Base-by-base conservation (phyloP, 2,329 filamentous ascomycete genomes). In the Zymoseptoria pseudotritici region DNA sequence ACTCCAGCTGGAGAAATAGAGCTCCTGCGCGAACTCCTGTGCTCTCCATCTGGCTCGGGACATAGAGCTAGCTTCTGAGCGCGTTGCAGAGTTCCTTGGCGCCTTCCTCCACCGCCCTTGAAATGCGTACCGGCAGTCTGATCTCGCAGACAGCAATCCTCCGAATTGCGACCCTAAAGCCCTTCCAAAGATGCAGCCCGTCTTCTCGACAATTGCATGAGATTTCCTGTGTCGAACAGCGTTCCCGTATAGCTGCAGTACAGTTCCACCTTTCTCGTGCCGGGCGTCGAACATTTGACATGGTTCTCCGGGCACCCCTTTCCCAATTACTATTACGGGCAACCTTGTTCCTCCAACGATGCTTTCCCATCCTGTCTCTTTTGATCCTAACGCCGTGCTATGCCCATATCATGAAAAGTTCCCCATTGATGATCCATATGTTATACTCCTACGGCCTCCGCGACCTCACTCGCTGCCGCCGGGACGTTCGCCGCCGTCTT, bases 401-500 rank as follows among this genome's bases (percentile, higher is more conserved):
- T 46, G 36, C 36, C 36, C 13, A 46, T 13, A 6, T 46, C 11
- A 46, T 46, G 36, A 17, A n/a, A 17, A 6, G 36, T 7, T n/a
- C 13, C 13, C 13, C 36, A 7, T 46, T n/a, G 2, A 46, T 46
- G 36, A 7, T 46, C 17, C 36, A 17, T 46, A n/a, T n/a, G 6
- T 7, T 46, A 46, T 46, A 46, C 36, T 17, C 36, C 36, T n/a
- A n/a, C 36, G 2, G 36, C 36, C 36, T 46, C 60, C 50, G 57
- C 61, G 54, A 55, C 66, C 52, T 65, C 58, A 36, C 56, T 62
- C 7, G 63, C 64, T 19, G 58, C 66, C 52, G 66, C 65, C 54
- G 63, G 59, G 36, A 58, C 62, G 5, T 57, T 58, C 46, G 59
- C 50, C 26, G 54, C 55, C n/a, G 57, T 62, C 53, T 58, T 59